Evolutionary conservation across 371 early-diverging fungal genomes (phyloP), one percentile per base, ranked within the genome.

Genomic region (Apophysomyces elegans): DNA sequence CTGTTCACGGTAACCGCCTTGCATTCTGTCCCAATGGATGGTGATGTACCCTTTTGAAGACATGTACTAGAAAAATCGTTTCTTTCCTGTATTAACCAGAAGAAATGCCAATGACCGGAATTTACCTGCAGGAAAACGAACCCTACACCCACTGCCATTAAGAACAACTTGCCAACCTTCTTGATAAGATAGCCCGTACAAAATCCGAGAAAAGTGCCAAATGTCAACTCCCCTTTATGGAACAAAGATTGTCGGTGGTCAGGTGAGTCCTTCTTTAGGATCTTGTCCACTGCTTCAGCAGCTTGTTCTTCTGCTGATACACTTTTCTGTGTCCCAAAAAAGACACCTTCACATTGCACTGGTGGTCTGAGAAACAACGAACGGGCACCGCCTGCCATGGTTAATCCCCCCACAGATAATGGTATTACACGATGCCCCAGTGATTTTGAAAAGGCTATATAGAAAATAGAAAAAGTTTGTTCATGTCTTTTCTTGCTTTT

Each of bases 1-100:
- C 1, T 67, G 38, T 1, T 61, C 59, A 0, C 38, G 62, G 35
- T 80, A 80, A 44, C 75, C 64, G 1, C 79, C 73, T 66, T 83
- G 81, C 35, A 88, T 65, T n/a, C 74, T 71, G 16, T 72, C 71
- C 88, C 88, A 88, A 61, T 88, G 74, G n/a, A 88, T 77, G 9
- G 78, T 77, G 26, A 88, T 68, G 58, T 78, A 85, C 7, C 88
- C 88, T 58, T 86, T 70, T 14, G 70, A 75, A 4, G 84, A 72
- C 45, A 85, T 50, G 66, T 84, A 75, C 67, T 87, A 73, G 7
- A 2, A 6, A 44, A 14, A 39, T 13, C 37, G 60, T 37, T 16
- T 35, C n/a, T 41, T 36, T 37, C 50, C 4, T 37, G 16, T 50
- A 26, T 26, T 26, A 26, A 26, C 32, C 3, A 26, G 32, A 0